Evolutionary conservation across 1,139 yeast species (phyloP).

Genomic region (Hansenula lynferdii): DNA sequence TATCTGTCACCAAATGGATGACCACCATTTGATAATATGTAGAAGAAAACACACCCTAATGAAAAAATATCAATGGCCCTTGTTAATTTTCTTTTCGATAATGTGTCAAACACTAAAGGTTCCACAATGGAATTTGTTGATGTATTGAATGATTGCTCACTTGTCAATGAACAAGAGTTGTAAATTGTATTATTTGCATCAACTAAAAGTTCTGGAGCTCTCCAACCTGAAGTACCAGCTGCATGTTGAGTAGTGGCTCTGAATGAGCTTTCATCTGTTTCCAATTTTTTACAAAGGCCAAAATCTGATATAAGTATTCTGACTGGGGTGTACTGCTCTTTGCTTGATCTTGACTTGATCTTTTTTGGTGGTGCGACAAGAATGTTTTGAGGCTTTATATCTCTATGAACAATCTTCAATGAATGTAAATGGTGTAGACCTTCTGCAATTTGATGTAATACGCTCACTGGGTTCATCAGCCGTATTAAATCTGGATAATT

Average conservation of each 20-base stretch:
- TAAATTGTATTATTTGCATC: conserved; percentile 25
- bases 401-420: conserved; percentile 91
- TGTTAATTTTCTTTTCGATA: conserved; percentile 60
- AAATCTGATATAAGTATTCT: conserved; percentile 88
- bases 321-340: conserved; percentile 32
- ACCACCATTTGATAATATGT: conserved; percentile 75
- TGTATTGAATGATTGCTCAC: conserved; percentile 17
- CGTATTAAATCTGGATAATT: conserved; percentile 29
- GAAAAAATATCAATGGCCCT: conserved; percentile 93
- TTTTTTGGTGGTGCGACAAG: conserved; percentile 70
- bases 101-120: conserved; percentile 31
- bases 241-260: conserved; percentile 90
- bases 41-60: conserved; percentile 89
- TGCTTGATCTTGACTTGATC: conserved; percentile 18
- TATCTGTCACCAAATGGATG: conserved; percentile 96
- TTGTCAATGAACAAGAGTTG: conserved; percentile 11
- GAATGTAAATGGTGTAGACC: conserved; percentile 89
- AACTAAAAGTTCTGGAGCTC: conserved; percentile 86
- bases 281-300: conserved; percentile 90
- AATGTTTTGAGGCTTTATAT: conserved; percentile 93
- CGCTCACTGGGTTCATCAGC: conserved; percentile 44
- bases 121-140: conserved; percentile 23
- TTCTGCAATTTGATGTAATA: conserved; percentile 71
- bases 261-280: conserved; percentile 89
- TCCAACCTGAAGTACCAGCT: conserved; percentile 98